Evolutionary conservation across 2,329 filamentous ascomycete species (phyloP).

Genomic region (Aspergillus floridensis): DNA sequence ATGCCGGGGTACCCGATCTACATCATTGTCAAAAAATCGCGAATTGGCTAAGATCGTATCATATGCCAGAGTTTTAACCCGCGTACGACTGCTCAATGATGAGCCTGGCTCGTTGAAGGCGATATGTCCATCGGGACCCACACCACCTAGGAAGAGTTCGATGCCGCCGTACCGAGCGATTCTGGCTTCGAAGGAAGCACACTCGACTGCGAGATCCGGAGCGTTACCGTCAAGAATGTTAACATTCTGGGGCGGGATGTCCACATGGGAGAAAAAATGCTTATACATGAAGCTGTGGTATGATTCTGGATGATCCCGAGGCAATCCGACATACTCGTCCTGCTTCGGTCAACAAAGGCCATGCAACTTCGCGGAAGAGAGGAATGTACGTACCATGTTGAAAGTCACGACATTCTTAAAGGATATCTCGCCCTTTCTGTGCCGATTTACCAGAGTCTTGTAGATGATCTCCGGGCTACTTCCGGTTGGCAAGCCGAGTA

Average conservation of each 20-base stretch:
- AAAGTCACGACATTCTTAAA: constrained; percentile 89
- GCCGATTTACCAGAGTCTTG: constrained; percentile 63
- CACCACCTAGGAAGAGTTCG: constrained; percentile 80
- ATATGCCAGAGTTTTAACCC: constrained; percentile 83
- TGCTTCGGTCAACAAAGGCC: constrained; percentile 32
- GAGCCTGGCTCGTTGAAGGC: constrained; percentile 89
- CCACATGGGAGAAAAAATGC: constrained; percentile 82
- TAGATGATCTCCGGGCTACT: constrained; percentile 78
- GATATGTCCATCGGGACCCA: constrained; percentile 83
- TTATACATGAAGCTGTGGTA: constrained; percentile 95
- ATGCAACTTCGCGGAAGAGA: neutral
- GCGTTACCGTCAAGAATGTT: constrained; percentile 83
- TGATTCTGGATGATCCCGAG: constrained; percentile 77
- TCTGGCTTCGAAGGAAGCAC: constrained; percentile 73
- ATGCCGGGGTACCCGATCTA: constrained; percentile 73
- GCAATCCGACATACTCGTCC: constrained; percentile 85
- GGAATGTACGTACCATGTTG: constrained; percentile 67
- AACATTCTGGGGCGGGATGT: constrained; percentile 77
- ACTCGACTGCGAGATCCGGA: constrained; percentile 70
- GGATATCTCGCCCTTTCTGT: constrained; percentile 60
- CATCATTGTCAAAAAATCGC: constrained; percentile 74
- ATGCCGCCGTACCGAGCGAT: constrained; percentile 75
- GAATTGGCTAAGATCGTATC: constrained; percentile 85
- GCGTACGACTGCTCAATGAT: constrained; percentile 70
- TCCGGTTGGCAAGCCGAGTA: constrained; percentile 79